Percentiles rank a stretch among this genome's conserved stretches.
Evolutionary conservation across 1,284 basidiomycete species (phyloP).

Genomic region (Athelia sp.): DNA sequence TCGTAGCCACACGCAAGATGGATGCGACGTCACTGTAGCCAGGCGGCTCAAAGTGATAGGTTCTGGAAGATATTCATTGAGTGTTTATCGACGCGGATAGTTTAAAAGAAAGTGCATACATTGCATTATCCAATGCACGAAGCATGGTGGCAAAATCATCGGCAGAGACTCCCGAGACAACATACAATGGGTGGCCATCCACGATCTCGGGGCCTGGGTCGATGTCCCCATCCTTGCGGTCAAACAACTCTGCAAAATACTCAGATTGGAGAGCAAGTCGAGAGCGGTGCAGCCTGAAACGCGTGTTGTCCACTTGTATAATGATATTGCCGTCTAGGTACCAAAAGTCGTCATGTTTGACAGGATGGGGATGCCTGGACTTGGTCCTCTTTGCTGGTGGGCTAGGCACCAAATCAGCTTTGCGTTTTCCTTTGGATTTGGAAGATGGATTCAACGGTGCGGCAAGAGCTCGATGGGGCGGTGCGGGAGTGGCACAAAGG

Average conservation of each 20-base stretch:
- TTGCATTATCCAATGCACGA: constrained; percentile 26
- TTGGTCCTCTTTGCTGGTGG: neutral
- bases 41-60: neutral
- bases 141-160: constrained; percentile 31
- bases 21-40: neutral
- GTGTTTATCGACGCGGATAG: neutral
- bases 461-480: neutral
- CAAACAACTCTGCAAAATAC: constrained; percentile 28
- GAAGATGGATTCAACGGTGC: neutral
- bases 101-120: constrained; percentile 23
- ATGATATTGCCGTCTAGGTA: neutral
- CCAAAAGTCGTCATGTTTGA: neutral
- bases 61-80: neutral
- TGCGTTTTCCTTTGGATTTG: neutral
- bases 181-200: constrained; percentile 19
- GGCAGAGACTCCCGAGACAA: constrained; percentile 14
- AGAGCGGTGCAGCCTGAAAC: constrained; percentile 31
- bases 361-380: neutral
- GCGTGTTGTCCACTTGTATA: neutral
- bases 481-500: neutral
- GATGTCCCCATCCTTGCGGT: constrained; percentile 5
- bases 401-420: neutral
- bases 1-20: neutral
- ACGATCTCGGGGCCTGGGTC: constrained; percentile 10
- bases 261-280: constrained; percentile 26